Base-by-base conservation (phyloP, 2,329 filamentous ascomycete genomes). In the Claviceps sp. region DNA sequence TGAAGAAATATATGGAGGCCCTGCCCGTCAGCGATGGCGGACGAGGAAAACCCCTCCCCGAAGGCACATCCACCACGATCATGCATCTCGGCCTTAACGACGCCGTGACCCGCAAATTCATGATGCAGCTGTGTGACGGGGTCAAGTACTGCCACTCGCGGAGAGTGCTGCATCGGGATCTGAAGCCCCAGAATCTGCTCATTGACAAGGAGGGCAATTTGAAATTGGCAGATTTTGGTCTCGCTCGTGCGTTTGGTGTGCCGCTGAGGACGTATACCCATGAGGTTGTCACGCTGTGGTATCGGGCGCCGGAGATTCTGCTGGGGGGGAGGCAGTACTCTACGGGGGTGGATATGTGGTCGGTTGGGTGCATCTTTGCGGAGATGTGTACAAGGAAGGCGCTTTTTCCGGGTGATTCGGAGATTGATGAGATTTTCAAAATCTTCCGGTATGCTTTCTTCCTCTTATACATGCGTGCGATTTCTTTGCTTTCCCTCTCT, bases 1-100 rank as follows among this genome's bases (percentile, higher is more conserved):
- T 95, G 60, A 95, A 95, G 74, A 95, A 94, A 69, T 95, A 94
- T 70, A 95, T 95, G 89, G 89, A 95, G 69, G 80, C 89, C 6
- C 77, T 95, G 44, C 89, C 89, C 4, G 82, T 91, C 54, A 84
- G 77, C 62, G 87, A 94, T 62, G 89, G 89, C 59, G 89, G 89
- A 42, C 82, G 89, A 54, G 89, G 88, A 62, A 93, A 90, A 72
- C 79, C 88, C 43, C 74, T 95, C 49, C 89, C 89, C 8, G 87
- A 91, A 59, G 87, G 87, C 48, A 80, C 84, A 46, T 80, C 78
- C 22, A 66, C 79, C 49, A 76, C 79, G 51, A 70, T 87, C 52
- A 74, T 78, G 64, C 75, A 78, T 55, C 73, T 93, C 60, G 87
- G 87, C 5, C 73, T 95, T 53, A 85, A 85, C 52, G 80, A 87